Evolutionary conservation across 2,329 filamentous ascomycete species (phyloP), one percentile per base, ranked within the genome.

Genomic region (Elsinoe ampelina): DNA sequence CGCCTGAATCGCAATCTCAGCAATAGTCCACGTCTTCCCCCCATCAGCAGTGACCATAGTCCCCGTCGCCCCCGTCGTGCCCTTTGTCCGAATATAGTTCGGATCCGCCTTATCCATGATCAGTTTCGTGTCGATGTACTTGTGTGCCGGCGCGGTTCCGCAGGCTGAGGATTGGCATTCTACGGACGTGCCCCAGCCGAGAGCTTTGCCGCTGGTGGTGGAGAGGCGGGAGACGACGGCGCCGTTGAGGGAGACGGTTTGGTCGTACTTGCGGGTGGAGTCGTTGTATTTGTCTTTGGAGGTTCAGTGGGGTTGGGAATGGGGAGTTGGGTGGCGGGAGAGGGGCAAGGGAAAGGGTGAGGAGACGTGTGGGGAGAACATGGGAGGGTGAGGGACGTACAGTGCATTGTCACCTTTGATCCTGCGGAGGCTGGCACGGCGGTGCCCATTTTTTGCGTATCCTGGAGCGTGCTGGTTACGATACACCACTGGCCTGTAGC

Each of bases 171-270:
- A 67, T 1, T 67, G 68, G 47, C 73, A 74, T 58, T 75, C 71
- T 57, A 76, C 70, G 0, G 74, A 68, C 35, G 69, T 74, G 1
- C 74, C 75, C 68, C 72, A 76, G 59, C 74, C 73, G 64, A 70
- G 61, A 2, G 73, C 73, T 6, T 72, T 62, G 20, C 69, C 73
- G 57, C 72, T 69, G 54, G 66, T 72, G 48, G 75, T 77, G 1
- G 74, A 76, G 2, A 78, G 68, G 0, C 69, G 75, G 0, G 72
- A 73, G 30, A 77, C 68, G 15, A 64, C 59, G 19, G 62, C 61
- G 45, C 67, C 70, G 57, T 74, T 72, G 20, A 75, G 59, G 1
- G 61, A 63, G 34, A 75, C 70, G 17, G 62, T 64, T 61, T 75
- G 72, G 3, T 71, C 73, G 62, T 74, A 74, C 60, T 73, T 72